phyloP scores from a whole-genome alignment of 495 filamentous ascomycete genomes.

The Paragyromitra xinjiangensis region DNA sequence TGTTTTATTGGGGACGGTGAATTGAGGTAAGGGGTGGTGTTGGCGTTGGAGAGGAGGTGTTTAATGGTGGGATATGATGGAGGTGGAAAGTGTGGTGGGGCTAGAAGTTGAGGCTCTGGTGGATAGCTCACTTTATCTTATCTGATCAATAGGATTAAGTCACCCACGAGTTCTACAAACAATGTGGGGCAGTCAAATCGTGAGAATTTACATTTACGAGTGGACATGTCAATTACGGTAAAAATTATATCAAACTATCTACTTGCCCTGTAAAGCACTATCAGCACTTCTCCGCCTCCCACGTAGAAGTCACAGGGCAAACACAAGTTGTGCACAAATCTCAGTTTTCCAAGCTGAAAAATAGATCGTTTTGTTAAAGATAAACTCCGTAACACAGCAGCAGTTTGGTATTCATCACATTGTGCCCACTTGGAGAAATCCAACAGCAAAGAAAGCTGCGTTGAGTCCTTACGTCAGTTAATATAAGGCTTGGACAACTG shows the following conservation, averaged over 20 bases:
- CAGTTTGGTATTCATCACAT: constrained; percentile 25
- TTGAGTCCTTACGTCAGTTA: not conserved
- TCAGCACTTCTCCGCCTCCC: not conserved
- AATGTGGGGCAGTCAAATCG: not conserved
- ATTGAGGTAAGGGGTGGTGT: not conserved
- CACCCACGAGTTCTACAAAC: not conserved
- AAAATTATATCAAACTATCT: not conserved
- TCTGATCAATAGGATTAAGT: not conserved
- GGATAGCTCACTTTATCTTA: not conserved
- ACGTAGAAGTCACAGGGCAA: not conserved
- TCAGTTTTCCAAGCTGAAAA: constrained; percentile 43
- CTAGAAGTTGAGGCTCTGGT: constrained; percentile 2
- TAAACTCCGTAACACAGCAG: constrained; percentile 8
- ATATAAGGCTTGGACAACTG: not conserved
- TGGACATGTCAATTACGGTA: not conserved
- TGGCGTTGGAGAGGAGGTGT: not conserved
- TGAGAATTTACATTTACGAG: not conserved
- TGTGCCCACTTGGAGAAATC: not conserved
- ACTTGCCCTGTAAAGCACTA: not conserved
- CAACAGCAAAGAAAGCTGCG: not conserved
- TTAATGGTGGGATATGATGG: not conserved
- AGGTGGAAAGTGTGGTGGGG: not conserved
- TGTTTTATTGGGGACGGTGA: not conserved
- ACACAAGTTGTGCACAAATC: constrained; percentile 7
- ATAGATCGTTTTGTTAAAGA: constrained; percentile 29